Conservation (phyloP, 345 rosid genomes). For the Citrus inodora region DNA sequence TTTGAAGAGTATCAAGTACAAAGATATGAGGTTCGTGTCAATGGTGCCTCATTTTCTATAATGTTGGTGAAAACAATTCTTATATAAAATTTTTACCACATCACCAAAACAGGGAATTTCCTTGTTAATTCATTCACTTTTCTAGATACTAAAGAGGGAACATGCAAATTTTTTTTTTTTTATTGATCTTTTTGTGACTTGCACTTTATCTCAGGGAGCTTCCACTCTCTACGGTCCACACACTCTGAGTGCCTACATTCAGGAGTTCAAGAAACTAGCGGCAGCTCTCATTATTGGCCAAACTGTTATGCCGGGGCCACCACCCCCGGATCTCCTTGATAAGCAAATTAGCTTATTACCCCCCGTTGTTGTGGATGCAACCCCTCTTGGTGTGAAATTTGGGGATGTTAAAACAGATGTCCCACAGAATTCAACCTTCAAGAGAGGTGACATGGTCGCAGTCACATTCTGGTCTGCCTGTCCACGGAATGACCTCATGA, state of each 20-base stretch:
- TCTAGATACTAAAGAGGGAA: background rate
- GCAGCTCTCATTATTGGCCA: constrained; percentile 47
- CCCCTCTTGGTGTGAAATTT: constrained; percentile 54
- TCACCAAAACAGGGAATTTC: background rate
- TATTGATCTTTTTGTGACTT: background rate
- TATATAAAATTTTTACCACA: background rate
- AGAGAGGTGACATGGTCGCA: constrained; percentile 48
- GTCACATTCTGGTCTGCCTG: constrained; percentile 89
- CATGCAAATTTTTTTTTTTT: background rate
- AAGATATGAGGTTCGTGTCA: constrained; percentile 59
- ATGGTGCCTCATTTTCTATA: background rate
- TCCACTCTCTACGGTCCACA: constrained; percentile 86
- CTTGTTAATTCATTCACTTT: background rate
- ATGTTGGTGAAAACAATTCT: background rate
- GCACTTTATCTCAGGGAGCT: constrained; percentile 54
- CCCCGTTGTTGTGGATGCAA: constrained; percentile 65
- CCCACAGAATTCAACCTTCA: constrained; percentile 57
- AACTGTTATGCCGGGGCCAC: constrained; percentile 48
- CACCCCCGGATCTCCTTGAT: constrained; percentile 67
- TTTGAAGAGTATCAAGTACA: constrained; percentile 65
- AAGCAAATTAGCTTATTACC: constrained; percentile 71
- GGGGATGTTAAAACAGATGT: constrained; percentile 74
- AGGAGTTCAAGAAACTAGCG: constrained; percentile 83
- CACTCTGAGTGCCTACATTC: constrained; percentile 76
- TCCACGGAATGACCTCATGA: constrained; percentile 86